Conservation (phyloP, 2,329 filamentous ascomycete genomes). For the Rhynchosporium agropyri region DNA sequence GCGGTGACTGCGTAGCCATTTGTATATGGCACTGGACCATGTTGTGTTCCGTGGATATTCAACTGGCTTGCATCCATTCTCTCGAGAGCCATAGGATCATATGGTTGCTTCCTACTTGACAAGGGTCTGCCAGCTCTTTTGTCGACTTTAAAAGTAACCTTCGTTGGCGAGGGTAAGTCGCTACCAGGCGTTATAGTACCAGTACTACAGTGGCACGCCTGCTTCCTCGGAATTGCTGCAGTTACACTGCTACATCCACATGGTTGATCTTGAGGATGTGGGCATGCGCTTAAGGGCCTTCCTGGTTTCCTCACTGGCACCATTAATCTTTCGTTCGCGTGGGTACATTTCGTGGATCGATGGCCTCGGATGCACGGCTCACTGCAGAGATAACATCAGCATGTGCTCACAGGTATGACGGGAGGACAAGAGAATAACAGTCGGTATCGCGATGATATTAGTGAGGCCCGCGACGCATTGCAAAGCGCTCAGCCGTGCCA, state of each 20-base stretch:
- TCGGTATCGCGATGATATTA: background rate
- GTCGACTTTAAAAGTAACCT: constrained; percentile 37
- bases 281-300: constrained; percentile 69
- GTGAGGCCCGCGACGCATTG: constrained; percentile 26
- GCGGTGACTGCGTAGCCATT: constrained; percentile 33
- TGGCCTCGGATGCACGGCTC: constrained; percentile 76
- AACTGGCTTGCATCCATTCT: constrained; percentile 57
- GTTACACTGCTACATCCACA: constrained; percentile 66
- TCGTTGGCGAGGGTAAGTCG: constrained; percentile 46
- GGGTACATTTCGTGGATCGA: constrained; percentile 74
- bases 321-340: constrained; percentile 68
- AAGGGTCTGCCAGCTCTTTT: constrained; percentile 33
- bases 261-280: constrained; percentile 55
- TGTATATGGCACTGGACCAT: constrained; percentile 31
- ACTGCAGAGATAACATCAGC: constrained; percentile 47
- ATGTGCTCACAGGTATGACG: constrained; percentile 6
- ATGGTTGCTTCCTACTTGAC: constrained; percentile 49
- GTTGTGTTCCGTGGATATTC: constrained; percentile 48
- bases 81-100: constrained; percentile 52
- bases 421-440: background rate
- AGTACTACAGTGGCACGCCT: constrained; percentile 56
- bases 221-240: constrained; percentile 61
- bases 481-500: constrained; percentile 19
- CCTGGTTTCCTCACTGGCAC: constrained; percentile 73
- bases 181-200: constrained; percentile 39